Conservation (phyloP, 106 monocot genomes). For the Acorus gramineus region DNA sequence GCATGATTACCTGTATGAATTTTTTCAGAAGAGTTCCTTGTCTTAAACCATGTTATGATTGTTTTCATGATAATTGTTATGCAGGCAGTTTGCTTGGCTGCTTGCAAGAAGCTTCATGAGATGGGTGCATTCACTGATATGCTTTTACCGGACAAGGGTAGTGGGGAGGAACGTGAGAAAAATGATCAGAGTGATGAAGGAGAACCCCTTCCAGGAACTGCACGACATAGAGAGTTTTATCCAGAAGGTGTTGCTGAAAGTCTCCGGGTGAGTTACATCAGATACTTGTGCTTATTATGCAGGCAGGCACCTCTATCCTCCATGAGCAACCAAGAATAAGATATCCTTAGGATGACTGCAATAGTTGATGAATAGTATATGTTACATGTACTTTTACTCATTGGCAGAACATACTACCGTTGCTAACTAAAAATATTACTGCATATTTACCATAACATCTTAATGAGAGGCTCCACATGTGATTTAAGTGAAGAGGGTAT, state of each 20-base stretch:
- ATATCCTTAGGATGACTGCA: no score
- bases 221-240: constrained; percentile 91
- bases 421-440: no score
- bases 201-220: constrained; percentile 83
- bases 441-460: no score
- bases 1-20: constrained; percentile 12
- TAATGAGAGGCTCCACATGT: no score
- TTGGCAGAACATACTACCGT: no score
- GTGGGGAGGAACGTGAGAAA: constrained; percentile 65
- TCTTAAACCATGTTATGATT: neutral
- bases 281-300: neutral
- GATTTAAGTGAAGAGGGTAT: no score
- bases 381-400: no score
- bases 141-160: constrained; percentile 95
- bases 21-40: neutral
- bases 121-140: constrained; percentile 98
- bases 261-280: constrained; percentile 40
- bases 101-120: constrained; percentile 98
- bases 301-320: no score
- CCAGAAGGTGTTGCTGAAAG: constrained; percentile 93
- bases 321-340: no score
- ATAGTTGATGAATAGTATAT: no score
- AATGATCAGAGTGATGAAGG: constrained; percentile 63
- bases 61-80: constrained; percentile 2
- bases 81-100: constrained; percentile 95